phyloP scores from a whole-genome alignment of 177 flowering plant species.

The Vitis hybrid region DNA sequence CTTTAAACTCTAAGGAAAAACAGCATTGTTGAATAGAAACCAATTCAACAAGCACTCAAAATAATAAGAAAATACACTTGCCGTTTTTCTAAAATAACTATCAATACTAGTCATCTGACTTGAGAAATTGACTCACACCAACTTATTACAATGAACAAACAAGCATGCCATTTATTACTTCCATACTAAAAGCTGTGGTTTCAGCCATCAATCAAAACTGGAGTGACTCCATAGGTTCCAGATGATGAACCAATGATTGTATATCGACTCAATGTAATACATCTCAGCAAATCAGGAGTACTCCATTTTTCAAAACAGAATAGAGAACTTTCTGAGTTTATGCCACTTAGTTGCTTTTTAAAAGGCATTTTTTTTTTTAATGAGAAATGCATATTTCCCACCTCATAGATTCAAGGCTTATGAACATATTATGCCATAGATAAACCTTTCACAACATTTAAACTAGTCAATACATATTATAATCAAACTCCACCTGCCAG shows the following conservation, averaged over 20 bases:
- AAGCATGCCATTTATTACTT: too few relatives aligned
- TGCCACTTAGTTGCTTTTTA: not conserved
- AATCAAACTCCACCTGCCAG: not conserved
- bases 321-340: not conserved
- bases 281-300: not conserved
- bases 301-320: not conserved
- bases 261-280: too few relatives aligned
- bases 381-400: not conserved
- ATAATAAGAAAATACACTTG: not conserved
- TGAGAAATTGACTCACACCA: not conserved
- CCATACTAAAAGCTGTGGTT: too few relatives aligned
- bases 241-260: too few relatives aligned
- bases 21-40: not conserved
- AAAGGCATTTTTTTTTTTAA: too few relatives aligned
- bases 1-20: too few relatives aligned
- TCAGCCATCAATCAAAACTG: too few relatives aligned
- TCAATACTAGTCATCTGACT: not conserved
- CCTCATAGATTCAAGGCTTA: not conserved
- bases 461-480: not conserved
- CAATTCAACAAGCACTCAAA: not conserved
- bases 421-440: not conserved
- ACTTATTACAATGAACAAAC: not conserved
- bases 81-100: not conserved
- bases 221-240: too few relatives aligned
- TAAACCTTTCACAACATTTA: too few relatives aligned